Percentiles rank a stretch among this genome's conserved stretches.
Conservation (phyloP, 208 protist species). For the Crithidia fasciculata region DNA sequence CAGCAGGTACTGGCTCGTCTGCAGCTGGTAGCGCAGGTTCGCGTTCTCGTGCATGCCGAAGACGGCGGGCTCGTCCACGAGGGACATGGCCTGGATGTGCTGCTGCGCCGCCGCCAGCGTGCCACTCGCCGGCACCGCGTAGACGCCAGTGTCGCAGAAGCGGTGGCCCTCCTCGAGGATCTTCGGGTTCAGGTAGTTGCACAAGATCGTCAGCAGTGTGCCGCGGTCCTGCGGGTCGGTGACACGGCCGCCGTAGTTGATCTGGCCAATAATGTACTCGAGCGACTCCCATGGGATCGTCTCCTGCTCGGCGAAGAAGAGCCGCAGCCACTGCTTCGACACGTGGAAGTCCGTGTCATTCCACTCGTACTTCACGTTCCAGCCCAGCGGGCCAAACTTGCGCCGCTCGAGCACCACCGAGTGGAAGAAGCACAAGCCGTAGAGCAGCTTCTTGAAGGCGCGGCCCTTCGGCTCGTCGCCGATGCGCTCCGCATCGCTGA, state of each 20-base stretch:
- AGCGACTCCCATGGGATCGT: conserved; percentile 97
- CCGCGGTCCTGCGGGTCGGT: conserved; percentile 97
- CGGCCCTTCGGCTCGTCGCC: conserved; percentile 61
- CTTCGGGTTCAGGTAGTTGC: conserved; percentile 80
- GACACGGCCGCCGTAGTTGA: conserved; percentile 98
- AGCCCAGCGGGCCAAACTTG: conserved; percentile 98
- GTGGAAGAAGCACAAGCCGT: conserved; percentile 98
- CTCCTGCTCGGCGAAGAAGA: conserved; percentile 96
- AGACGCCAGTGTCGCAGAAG: conserved; percentile 88
- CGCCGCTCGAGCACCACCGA: conserved; percentile 94
- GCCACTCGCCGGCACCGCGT: conserved; percentile 57
- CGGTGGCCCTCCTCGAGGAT: conserved; percentile 88
- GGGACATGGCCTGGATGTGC: conserved; percentile 90
- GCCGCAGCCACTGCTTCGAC: conserved; percentile 93
- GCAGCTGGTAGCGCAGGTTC: conserved; percentile 95
- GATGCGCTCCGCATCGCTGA: conserved; percentile 53
- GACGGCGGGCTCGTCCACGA: conserved; percentile 93
- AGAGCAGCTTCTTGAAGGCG: conserved; percentile 96
- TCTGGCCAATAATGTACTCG: conserved; percentile 98
- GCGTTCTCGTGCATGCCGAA: conserved; percentile 98
- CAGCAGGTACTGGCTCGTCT: conserved; percentile 93
- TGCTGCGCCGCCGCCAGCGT: conserved; percentile 68
- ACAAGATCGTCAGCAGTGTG: conserved; percentile 92
- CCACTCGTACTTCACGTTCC: conserved; percentile 98
- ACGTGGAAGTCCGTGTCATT: conserved; percentile 97